Evolutionary conservation across 176 grass and related monocot genomes (phyloP), one percentile per base, ranked within the genome.

Genomic region (Oryza australiensis): DNA sequence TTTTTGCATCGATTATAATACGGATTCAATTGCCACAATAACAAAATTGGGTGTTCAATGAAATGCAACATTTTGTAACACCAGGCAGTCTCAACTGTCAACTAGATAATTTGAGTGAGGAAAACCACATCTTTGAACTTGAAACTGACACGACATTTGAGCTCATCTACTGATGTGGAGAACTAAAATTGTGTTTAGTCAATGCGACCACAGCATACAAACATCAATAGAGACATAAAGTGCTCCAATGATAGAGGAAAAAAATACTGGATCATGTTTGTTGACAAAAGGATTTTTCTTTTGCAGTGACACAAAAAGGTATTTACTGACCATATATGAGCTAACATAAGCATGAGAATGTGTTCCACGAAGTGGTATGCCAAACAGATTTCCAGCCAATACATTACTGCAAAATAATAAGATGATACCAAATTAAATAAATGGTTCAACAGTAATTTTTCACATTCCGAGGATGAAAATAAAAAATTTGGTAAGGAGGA

Each of bases 291-390:
- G 60, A 20, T 53, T 22, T 46, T 46, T 46, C 5, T 55, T 55
- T 55, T 55, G 18, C 1, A 0, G 20, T 55, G 51, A 55, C 42
- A 55, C 43, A 91, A 71, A 78, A 59, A 40, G 30, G 66, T 46
- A 60, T 29, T 73, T 85, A 88, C 95, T 80, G 68, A 98, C 95
- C 95, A 98, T 98, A 82, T 93, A 98, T 49, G 95, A 98, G 86
- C 95, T 98, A 86, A 98, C 95, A 88, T 91, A 98, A 73, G 95
- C 95, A 94, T 98, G 95, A 67, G 95, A 94, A 91, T 98, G 95
- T 85, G 95, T 98, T 88, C 95, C 95, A 32, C 90, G 92, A 82
- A 98, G 92, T 42, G 95, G 95, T 83, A 94, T 98, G 37, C 95
- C 95, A 91, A 98, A 98, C 38, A 98, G 80, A 72, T 86, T 92